These are phyloP conservation scores for Mallotus japonicus DNA, from an alignment of 441 rosid genomes.

Conservation along the genomic window DNA sequence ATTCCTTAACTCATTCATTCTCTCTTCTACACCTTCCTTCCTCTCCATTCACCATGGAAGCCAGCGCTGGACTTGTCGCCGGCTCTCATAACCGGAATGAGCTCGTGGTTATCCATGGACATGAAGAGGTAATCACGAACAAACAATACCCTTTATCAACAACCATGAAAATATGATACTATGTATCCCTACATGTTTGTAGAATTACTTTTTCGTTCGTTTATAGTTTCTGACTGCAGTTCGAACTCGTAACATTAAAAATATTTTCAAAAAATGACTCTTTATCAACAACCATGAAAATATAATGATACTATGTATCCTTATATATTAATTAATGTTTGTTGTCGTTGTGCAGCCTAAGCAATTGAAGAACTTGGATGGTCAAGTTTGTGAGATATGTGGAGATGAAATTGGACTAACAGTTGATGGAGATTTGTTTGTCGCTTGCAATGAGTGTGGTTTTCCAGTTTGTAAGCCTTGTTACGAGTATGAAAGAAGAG, in stretches of 20 bases:
- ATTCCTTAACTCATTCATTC: conserved; percentile 6
- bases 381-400: conserved; percentile 93
- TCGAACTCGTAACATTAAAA: too few relatives aligned
- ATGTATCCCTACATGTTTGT: too few relatives aligned
- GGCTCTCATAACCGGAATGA: conserved; percentile 99
- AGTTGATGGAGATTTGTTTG: conserved; percentile 88
- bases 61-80: conserved; percentile 95
- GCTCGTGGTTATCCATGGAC: conserved; percentile 95
- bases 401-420: conserved; percentile 81
- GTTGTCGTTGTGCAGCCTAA: conserved; percentile 53
- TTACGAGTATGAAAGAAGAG: conserved; percentile 93
- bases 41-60: conserved; percentile 66
- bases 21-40: neutral
- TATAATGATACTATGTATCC: too few relatives aligned
- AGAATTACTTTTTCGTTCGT: too few relatives aligned
- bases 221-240: too few relatives aligned
- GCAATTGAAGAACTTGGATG: conserved; percentile 80
- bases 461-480: conserved; percentile 93
- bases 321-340: neutral
- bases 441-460: conserved; percentile 98
- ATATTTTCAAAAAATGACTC: too few relatives aligned
- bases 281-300: too few relatives aligned
- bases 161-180: too few relatives aligned
- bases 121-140: conserved; percentile 65
- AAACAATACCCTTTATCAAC: neutral